Percentiles rank a stretch among this genome's conserved stretches.
Evolutionary conservation across 257 asterid species (phyloP).

Genomic region (Datura wrightii): DNA sequence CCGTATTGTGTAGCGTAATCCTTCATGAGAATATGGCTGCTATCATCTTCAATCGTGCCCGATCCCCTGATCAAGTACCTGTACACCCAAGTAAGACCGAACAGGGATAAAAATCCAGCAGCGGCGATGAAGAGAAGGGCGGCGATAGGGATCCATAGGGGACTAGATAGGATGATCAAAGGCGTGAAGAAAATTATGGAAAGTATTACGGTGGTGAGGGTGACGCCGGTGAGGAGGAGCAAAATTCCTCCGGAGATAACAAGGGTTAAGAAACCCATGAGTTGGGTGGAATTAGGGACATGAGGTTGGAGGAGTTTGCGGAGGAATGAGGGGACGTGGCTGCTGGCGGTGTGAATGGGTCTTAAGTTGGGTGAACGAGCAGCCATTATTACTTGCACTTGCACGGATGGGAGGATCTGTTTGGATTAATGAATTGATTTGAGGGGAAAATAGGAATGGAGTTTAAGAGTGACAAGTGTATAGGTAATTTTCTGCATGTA

Average conservation of each 20-base stretch:
- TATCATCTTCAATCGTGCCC: conserved; percentile 49
- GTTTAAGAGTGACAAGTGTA: neutral
- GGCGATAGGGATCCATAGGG: conserved; percentile 77
- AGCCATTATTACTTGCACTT: neutral
- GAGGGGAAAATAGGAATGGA: neutral
- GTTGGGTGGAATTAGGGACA: conserved; percentile 69
- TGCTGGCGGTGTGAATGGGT: neutral
- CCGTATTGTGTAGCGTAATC: conserved; percentile 63
- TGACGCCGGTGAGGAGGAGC: conserved; percentile 77
- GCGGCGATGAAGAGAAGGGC: conserved; percentile 46
- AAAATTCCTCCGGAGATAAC: conserved; percentile 75
- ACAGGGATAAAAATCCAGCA: conserved; percentile 56
- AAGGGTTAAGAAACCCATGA: conserved; percentile 69
- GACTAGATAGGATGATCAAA: conserved; percentile 72
- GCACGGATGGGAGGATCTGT: neutral
- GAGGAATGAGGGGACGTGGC: conserved; percentile 43
- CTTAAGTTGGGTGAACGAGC: neutral
- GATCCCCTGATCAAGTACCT: conserved; percentile 60
- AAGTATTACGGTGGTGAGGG: conserved; percentile 67
- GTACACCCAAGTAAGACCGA: conserved; percentile 39
- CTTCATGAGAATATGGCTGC: conserved; percentile 53
- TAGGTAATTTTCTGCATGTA: neutral
- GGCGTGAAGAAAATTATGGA: conserved; percentile 70
- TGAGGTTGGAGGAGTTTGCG: conserved; percentile 55
- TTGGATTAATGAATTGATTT: neutral